Conservation (phyloP, 495 filamentous ascomycete genomes). For the Tuber melanosporum region DNA sequence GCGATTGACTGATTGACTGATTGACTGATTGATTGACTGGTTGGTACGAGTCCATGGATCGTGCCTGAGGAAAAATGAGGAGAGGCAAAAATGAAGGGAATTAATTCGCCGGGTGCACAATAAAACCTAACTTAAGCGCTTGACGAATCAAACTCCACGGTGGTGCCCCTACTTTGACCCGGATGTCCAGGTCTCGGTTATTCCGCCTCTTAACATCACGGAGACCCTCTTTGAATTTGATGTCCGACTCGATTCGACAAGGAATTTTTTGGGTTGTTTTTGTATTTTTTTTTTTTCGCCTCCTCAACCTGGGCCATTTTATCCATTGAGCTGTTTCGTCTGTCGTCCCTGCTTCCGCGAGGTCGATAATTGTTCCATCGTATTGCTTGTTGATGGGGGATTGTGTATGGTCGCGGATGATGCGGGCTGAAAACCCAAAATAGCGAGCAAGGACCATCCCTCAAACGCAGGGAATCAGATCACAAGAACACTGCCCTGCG, state of each 20-base stretch:
- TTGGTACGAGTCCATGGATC: neutral
- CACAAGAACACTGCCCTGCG: constrained; percentile 37
- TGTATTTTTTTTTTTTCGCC: neutral
- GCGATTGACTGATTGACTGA: neutral
- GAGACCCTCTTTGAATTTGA: neutral
- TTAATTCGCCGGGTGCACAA: neutral
- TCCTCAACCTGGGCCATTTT: neutral
- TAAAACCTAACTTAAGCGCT: neutral
- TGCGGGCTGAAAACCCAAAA: constrained; percentile 3
- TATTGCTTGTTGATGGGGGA: neutral
- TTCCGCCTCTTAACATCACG: neutral
- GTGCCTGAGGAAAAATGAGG: constrained; percentile 1
- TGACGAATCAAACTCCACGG: neutral
- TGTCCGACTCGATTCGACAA: neutral
- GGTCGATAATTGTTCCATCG: neutral
- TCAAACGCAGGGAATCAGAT: constrained; percentile 32
- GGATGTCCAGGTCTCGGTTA: constrained; percentile 3
- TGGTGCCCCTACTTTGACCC: neutral
- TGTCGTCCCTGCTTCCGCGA: neutral
- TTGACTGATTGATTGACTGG: neutral
- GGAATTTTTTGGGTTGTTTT: neutral
- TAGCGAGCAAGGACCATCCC: constrained; percentile 1
- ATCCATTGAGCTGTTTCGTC: neutral
- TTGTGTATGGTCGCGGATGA: neutral
- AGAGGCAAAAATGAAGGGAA: neutral